Percentiles rank a stretch among this genome's conserved stretches.
These are phyloP conservation scores for Hibiscus tridactylites DNA, from an alignment of 345 rosid genomes.

Conservation along the genomic window DNA sequence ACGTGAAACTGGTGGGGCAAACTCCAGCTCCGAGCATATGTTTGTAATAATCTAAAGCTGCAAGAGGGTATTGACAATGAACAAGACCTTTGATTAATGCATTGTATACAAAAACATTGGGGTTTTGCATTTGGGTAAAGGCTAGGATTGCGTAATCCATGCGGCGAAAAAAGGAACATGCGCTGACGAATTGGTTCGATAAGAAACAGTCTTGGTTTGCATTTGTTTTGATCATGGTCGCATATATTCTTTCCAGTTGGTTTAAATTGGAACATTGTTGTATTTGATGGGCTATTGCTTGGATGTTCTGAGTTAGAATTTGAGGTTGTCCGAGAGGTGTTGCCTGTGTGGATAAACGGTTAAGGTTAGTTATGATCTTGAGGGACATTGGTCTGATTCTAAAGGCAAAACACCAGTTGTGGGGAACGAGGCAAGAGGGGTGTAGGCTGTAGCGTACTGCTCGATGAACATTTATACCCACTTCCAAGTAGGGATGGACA, in stretches of 20 bases:
- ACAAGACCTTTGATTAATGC: constrained; percentile 52
- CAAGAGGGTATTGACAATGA: constrained; percentile 26
- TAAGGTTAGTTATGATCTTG: not conserved
- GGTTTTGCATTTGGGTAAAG: constrained; percentile 37
- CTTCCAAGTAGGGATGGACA: too few relatives aligned
- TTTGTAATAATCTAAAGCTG: constrained; percentile 32
- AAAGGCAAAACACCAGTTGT: too few relatives aligned
- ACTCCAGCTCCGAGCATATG: constrained; percentile 45
- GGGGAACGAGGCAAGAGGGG: too few relatives aligned
- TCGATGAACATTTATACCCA: too few relatives aligned
- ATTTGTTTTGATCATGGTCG: constrained; percentile 49
- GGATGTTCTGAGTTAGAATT: not conserved
- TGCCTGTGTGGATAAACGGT: not conserved
- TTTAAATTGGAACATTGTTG: constrained; percentile 24
- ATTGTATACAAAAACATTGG: constrained; percentile 65
- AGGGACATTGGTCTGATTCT: not conserved
- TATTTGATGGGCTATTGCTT: constrained; percentile 13
- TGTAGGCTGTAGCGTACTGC: too few relatives aligned
- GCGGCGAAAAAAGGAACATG: constrained; percentile 27
- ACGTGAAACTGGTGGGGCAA: constrained; percentile 56
- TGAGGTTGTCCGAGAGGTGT: not conserved
- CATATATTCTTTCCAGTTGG: constrained; percentile 41
- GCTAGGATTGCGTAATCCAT: constrained; percentile 38
- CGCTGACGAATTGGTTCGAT: constrained; percentile 57
- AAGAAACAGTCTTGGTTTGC: constrained; percentile 47